Percentiles rank a stretch among this genome's conserved stretches.
Conservation (phyloP, 106 monocot species). For the Dioscorea dumetorum region DNA sequence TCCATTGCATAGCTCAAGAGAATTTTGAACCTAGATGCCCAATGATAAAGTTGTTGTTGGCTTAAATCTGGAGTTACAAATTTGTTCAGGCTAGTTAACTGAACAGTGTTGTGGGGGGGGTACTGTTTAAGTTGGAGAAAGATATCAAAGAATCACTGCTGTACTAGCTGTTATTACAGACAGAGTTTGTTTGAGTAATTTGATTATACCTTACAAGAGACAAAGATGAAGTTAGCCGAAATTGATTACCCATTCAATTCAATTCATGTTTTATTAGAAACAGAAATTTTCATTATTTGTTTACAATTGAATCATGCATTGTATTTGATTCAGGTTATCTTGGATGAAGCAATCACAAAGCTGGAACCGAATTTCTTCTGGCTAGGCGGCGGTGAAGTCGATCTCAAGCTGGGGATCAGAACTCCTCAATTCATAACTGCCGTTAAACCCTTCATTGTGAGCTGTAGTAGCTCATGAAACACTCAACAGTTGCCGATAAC, state of each 20-base stretch:
- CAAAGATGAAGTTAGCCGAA: background rate
- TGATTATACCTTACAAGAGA: background rate
- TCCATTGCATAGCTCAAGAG: background rate
- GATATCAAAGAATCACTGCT: no score
- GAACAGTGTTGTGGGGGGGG: no score
- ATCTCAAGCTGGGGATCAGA: constrained; percentile 81
- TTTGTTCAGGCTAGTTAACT: no score
- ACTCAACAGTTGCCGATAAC: no score
- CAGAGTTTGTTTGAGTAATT: background rate
- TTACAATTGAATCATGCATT: background rate
- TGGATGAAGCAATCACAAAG: constrained; percentile 88
- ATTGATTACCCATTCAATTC: background rate
- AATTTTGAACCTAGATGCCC: no score
- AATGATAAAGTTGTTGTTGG: no score
- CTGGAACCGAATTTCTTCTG: constrained; percentile 87
- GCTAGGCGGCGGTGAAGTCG: constrained; percentile 94
- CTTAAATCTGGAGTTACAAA: no score
- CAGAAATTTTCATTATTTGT: no score
- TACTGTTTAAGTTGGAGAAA: no score
- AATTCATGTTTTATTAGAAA: no score
- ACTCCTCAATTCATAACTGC: constrained; percentile 65
- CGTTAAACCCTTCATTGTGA: constrained; percentile 75
- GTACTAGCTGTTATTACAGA: no score
- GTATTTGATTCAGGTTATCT: constrained; percentile 56
- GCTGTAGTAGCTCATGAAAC: constrained; percentile 33